These are phyloP conservation scores for Meredithiella fracta DNA, from an alignment of 2,329 filamentous ascomycete species.

Conservation along the genomic window DNA sequence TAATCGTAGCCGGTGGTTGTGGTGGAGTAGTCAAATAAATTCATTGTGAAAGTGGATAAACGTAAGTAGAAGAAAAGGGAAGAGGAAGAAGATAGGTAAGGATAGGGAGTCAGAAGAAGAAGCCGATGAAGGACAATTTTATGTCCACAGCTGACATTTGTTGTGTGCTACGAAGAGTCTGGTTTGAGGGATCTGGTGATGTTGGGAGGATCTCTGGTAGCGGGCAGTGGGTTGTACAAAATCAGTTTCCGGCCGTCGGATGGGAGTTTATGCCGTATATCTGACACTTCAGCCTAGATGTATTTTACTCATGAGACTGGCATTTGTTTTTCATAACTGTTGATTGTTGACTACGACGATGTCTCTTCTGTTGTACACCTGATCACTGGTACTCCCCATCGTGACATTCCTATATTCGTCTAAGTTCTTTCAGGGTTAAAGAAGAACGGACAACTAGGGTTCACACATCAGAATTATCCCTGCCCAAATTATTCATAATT, in stretches of 20 bases:
- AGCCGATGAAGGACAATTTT: not conserved
- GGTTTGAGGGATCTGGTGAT: not conserved
- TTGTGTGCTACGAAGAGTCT: not conserved
- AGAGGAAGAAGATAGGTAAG: not conserved
- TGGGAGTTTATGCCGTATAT: too few species aligned
- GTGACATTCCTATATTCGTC: not conserved
- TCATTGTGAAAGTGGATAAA: not conserved
- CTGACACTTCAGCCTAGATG: too few species aligned
- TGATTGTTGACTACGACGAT: too few species aligned
- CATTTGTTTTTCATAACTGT: not conserved
- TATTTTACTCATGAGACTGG: not conserved
- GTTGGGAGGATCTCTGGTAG: not conserved
- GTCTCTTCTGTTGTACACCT: not conserved
- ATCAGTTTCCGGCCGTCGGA: not conserved
- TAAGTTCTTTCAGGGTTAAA: not conserved
- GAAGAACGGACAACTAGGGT: not conserved
- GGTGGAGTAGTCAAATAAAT: not conserved
- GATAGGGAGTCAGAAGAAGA: not conserved
- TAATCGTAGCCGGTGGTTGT: not conserved
- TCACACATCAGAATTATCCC: not conserved
- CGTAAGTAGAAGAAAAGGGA: not conserved
- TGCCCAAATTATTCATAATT: not conserved
- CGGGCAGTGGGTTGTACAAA: not conserved
- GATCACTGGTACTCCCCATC: not conserved
- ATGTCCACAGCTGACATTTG: not conserved